Conservation (phyloP, 257 asterid genomes). For the Voacanga thouarsii region DNA sequence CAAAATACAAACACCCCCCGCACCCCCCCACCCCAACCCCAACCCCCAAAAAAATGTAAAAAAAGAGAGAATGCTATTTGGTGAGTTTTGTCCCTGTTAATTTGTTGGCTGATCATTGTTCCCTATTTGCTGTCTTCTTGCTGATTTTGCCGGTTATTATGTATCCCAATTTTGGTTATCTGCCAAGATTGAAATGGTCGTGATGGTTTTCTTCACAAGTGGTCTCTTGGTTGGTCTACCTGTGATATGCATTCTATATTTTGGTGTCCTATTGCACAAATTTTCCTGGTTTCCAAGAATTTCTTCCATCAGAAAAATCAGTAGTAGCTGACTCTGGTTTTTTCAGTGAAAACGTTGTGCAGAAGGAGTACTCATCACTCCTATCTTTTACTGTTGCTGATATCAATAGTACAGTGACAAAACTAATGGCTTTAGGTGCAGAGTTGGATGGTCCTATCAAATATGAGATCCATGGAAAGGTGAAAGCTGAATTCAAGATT, state of each 20-base stretch:
- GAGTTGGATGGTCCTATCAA: too few relatives aligned
- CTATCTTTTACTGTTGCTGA: constrained; percentile 81
- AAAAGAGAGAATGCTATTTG: too few relatives aligned
- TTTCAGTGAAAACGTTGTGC: constrained; percentile 38
- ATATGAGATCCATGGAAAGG: constrained; percentile 97
- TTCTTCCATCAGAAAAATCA: neutral
- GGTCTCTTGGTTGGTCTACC: neutral
- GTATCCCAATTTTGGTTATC: neutral
- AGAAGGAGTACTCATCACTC: constrained; percentile 70
- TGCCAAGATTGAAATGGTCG: neutral
- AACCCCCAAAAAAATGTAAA: too few relatives aligned
- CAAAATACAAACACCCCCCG: neutral
- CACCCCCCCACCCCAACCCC: too few relatives aligned
- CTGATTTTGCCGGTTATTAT: neutral
- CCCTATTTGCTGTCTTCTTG: neutral
- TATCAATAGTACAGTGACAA: constrained; percentile 66
- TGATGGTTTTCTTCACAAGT: too few relatives aligned
- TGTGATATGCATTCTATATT: neutral
- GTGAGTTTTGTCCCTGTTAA: neutral
- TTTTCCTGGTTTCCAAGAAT: neutral
- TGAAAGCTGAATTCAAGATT: constrained; percentile 17
- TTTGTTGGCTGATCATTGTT: neutral
- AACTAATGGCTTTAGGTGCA: constrained; percentile 78
- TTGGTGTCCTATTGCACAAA: neutral
- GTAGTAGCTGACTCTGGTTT: constrained; percentile 7